These are phyloP conservation scores for Acorus calamus DNA, from an alignment of 106 monocot species.

Conservation along the genomic window DNA sequence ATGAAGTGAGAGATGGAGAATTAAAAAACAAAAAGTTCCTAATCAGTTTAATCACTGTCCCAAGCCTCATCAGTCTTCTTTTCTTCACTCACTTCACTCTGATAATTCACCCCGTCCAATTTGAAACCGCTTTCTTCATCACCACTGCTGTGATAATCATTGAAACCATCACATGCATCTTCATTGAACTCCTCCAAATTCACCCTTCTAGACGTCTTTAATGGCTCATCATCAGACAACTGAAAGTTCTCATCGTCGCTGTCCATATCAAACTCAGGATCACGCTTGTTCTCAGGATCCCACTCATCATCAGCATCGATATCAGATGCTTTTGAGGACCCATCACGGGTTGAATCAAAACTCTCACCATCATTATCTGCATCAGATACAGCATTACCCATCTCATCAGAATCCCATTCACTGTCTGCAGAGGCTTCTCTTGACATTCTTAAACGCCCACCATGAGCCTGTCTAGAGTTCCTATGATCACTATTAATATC, in stretches of 20 bases:
- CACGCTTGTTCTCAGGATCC: neutral
- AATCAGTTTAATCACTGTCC: conserved; percentile 50
- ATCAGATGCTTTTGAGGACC: neutral
- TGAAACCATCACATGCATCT: neutral
- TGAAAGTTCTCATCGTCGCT: conserved; percentile 10
- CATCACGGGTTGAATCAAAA: conserved; percentile 7
- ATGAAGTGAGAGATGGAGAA: too few species aligned
- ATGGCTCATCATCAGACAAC: conserved; percentile 22
- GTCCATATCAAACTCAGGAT: neutral
- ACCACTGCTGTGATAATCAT: conserved; percentile 16
- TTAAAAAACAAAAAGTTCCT: too few species aligned
- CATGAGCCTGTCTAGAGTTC: neutral
- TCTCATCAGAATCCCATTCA: conserved; percentile 35
- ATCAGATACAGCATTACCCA: conserved; percentile 5
- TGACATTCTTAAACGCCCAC: too few species aligned
- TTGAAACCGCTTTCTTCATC: conserved; percentile 17
- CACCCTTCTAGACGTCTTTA: conserved; percentile 28
- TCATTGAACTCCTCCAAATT: conserved; percentile 3
- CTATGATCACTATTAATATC: conserved; percentile 44
- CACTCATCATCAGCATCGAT: neutral
- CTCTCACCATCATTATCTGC: conserved; percentile 11
- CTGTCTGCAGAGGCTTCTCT: conserved; percentile 27
- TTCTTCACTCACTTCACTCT: neutral
- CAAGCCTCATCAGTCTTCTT: conserved; percentile 49
- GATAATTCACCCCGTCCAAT: neutral